phyloP scores from a whole-genome alignment of 1,139 yeast species.

The Meyerozyma carpophila region DNA sequence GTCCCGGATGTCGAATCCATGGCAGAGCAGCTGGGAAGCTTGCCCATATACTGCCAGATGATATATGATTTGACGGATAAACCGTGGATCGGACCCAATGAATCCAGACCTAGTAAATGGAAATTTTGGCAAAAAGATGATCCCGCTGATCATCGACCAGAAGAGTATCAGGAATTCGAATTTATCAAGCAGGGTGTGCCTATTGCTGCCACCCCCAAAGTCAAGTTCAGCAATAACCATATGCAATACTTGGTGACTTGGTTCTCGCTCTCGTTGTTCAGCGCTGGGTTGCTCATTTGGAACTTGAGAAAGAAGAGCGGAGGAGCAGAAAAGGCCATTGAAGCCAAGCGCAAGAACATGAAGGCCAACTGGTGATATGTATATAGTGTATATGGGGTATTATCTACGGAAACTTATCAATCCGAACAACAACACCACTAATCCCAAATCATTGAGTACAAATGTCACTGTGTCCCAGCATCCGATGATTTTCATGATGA shows the following conservation, averaged over 20 bases:
- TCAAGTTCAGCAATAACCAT: constrained; percentile 83
- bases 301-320: constrained; percentile 26
- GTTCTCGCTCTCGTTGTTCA: constrained; percentile 79
- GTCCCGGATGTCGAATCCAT: constrained; percentile 78
- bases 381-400: neutral
- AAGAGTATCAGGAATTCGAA: constrained; percentile 41
- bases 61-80: constrained; percentile 61
- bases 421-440: constrained; percentile 38
- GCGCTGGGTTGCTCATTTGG: constrained; percentile 55
- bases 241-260: constrained; percentile 89
- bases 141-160: constrained; percentile 24
- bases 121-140: constrained; percentile 6
- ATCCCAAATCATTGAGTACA: constrained; percentile 33
- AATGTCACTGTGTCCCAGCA: constrained; percentile 37
- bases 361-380: constrained; percentile 15
- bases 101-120: neutral
- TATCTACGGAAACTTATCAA: constrained; percentile 20
- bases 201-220: constrained; percentile 71
- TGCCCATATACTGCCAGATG: constrained; percentile 77
- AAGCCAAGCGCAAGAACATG: constrained; percentile 38
- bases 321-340: constrained; percentile 37
- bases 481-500: constrained; percentile 24
- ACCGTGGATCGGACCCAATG: constrained; percentile 32
- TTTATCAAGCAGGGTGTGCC: constrained; percentile 84
- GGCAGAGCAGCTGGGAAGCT: constrained; percentile 62